These are phyloP conservation scores for Alnus rubra DNA, from an alignment of 306 rosid genomes.

Conservation along the genomic window DNA sequence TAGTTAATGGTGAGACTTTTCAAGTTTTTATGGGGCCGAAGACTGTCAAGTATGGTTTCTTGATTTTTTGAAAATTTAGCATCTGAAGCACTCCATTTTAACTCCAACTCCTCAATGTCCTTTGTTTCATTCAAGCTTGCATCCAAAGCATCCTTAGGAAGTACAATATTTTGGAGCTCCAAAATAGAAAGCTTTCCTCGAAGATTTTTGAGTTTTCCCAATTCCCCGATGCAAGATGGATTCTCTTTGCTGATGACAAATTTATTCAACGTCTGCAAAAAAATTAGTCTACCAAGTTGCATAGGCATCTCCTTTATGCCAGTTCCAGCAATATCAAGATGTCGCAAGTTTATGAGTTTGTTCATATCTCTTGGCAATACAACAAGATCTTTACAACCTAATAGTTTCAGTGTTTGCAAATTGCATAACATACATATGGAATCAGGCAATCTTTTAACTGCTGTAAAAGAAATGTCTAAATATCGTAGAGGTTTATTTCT, in stretches of 20 bases:
- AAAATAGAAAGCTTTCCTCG: not conserved
- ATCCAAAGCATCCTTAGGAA: conserved; percentile 6
- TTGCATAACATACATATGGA: conserved; percentile 26
- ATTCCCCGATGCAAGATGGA: not conserved
- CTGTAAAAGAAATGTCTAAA: conserved; percentile 28
- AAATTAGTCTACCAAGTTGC: conserved; percentile 11
- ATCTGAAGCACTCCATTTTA: conserved; percentile 13
- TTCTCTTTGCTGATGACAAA: conserved; percentile 13
- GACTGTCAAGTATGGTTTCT: conserved; percentile 25
- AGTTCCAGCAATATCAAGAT: conserved; percentile 19
- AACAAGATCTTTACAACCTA: not conserved
- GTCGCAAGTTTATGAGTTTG: conserved; percentile 25
- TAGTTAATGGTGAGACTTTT: conserved; percentile 7
- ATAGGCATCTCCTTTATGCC: conserved; percentile 19
- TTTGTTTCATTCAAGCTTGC: conserved; percentile 1
- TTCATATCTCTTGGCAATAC: conserved; percentile 14
- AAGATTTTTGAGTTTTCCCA: conserved; percentile 20
- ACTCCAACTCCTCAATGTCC: not conserved
- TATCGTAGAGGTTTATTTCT: conserved; percentile 29
- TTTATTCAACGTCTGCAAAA: conserved; percentile 24
- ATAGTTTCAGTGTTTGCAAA: conserved; percentile 38
- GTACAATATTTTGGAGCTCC: conserved; percentile 14
- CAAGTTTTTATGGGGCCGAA: conserved; percentile 20
- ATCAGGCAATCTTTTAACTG: conserved; percentile 18
- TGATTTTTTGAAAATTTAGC: not conserved